phyloP scores from a whole-genome alignment of 2,329 filamentous ascomycete species.

The Verticillium isaacii region DNA sequence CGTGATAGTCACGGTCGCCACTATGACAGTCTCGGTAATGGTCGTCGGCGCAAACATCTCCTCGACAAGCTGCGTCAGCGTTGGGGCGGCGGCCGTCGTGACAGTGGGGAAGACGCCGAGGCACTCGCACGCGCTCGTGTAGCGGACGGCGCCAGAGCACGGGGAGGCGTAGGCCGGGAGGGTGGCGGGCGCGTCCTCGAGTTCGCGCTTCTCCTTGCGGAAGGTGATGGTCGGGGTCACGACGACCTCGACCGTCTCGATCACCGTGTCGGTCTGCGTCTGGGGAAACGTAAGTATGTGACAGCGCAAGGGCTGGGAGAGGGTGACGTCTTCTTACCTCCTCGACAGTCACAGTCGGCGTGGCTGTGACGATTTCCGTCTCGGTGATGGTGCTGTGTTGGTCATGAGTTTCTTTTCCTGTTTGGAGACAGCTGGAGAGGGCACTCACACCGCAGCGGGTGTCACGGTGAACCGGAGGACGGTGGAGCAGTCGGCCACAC shows the following conservation, averaged over 20 bases:
- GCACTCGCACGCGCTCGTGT: constrained; percentile 22
- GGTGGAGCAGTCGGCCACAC: background rate
- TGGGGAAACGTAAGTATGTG: background rate
- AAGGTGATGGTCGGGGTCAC: background rate
- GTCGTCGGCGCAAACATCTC: background rate
- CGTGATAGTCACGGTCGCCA: background rate
- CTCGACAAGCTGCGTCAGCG: background rate
- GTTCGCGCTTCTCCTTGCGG: background rate
- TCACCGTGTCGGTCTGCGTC: background rate
- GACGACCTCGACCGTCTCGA: background rate
- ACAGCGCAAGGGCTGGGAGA: background rate
- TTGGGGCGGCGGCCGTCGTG: constrained; percentile 4
- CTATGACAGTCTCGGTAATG: background rate
- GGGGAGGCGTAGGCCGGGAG: constrained; percentile 18
- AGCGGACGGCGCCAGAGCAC: constrained; percentile 14
- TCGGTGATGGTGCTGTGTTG: background rate
- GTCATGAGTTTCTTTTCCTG: background rate
- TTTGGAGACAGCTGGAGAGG: background rate
- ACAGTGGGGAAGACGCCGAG: constrained; percentile 15
- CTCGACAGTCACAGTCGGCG: background rate
- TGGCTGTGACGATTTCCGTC: background rate
- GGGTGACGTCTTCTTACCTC: background rate
- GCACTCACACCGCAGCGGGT: background rate
- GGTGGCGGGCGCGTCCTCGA: background rate
- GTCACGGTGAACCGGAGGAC: background rate